Conservation (phyloP, 116 monocot genomes). For the Trichopus zeylanicus region DNA sequence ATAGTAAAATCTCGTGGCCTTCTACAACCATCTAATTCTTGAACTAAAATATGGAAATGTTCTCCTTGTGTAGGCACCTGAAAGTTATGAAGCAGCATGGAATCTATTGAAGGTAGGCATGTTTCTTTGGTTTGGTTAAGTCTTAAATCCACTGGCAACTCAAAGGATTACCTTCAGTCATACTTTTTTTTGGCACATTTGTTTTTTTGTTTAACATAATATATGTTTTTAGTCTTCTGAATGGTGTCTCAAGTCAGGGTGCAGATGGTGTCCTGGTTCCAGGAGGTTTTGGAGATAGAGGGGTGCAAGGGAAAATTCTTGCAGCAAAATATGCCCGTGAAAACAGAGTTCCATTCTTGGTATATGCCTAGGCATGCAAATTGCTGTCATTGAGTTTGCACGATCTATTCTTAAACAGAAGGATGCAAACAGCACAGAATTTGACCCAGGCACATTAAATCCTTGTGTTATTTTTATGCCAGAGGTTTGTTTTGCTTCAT, state of each 20-base stretch:
- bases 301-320: conserved; percentile 78
- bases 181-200: too few species aligned
- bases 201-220: too few species aligned
- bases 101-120: conserved; percentile 46
- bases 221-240: not conserved
- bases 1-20: too few species aligned
- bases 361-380: too few species aligned
- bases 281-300: too few species aligned
- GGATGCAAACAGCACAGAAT: conserved; percentile 75
- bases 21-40: too few species aligned
- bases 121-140: too few species aligned
- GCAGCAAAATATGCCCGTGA: conserved; percentile 88
- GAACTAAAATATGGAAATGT: not conserved
- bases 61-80: conserved; percentile 53
- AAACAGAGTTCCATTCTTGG: conserved; percentile 80
- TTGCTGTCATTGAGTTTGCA: conserved; percentile 81
- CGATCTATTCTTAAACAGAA: conserved; percentile 58
- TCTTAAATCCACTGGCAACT: too few species aligned
- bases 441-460: conserved; percentile 43
- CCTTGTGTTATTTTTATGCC: conserved; percentile 89
- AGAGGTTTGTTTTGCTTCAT: conserved; percentile 33
- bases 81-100: conserved; percentile 63
- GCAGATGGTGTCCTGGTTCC: conserved; percentile 72
- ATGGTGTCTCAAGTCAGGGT: conserved; percentile 39
- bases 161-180: too few species aligned